These are phyloP conservation scores for Encephalitozoon romaleae DNA, from an alignment of 371 early-diverging fungal genomes.

Conservation along the genomic window DNA sequence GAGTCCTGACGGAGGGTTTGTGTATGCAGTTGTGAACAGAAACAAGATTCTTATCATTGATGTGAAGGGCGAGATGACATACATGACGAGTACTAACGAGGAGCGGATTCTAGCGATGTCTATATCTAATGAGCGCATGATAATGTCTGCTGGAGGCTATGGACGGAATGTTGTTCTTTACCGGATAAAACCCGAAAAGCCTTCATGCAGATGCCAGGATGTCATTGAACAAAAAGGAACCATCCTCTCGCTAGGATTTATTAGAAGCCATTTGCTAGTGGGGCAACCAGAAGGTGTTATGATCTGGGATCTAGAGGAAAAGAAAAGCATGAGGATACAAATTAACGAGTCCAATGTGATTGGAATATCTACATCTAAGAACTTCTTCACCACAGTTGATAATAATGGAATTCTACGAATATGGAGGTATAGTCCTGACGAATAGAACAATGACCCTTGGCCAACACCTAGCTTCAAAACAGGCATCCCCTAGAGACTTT, in stretches of 20 bases:
- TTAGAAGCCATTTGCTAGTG: not conserved
- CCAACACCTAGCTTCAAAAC: not conserved
- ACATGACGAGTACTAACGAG: constrained; percentile 3
- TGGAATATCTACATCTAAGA: not conserved
- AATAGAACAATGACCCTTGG: not conserved
- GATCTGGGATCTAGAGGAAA: not conserved
- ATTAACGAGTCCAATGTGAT: constrained; percentile 1
- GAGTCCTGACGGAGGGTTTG: not conserved
- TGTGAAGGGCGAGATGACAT: not conserved
- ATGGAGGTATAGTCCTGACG: not conserved
- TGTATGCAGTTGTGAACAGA: not conserved
- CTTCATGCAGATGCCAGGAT: not conserved
- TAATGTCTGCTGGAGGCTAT: not conserved
- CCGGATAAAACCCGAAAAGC: not conserved
- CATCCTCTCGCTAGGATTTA: constrained; percentile 1
- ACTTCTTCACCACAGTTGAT: not conserved
- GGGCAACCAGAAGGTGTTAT: constrained; percentile 1
- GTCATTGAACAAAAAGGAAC: not conserved
- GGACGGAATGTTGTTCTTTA: not conserved
- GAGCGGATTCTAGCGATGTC: not conserved
- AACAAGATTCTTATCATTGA: constrained; percentile 2
- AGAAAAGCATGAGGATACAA: not conserved
- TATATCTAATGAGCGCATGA: not conserved
- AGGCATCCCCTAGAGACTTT: not conserved
- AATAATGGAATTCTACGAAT: not conserved